Percentiles rank a stretch among this genome's conserved stretches.
These are phyloP conservation scores for Gilbertella persicaria DNA, from an alignment of 371 early-diverging fungal species.

Conservation along the genomic window DNA sequence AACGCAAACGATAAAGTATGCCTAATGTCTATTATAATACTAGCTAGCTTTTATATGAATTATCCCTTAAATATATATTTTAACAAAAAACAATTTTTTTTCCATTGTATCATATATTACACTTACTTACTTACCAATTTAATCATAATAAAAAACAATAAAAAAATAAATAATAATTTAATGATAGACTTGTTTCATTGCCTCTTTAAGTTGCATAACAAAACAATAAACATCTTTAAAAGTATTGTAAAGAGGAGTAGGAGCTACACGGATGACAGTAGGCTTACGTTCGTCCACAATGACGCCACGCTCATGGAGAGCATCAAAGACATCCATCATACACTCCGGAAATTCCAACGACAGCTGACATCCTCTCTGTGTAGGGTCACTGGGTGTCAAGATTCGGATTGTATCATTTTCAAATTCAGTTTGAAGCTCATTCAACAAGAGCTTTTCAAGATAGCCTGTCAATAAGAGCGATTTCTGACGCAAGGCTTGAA, in stretches of 20 bases:
- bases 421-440: slow-evolving; percentile 32
- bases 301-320: slow-evolving; percentile 69
- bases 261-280: slow-evolving; percentile 91
- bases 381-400: slow-evolving; percentile 80
- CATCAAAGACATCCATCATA: slow-evolving; percentile 62
- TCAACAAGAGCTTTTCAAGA: slow-evolving; percentile 65
- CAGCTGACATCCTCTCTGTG: slow-evolving; percentile 87
- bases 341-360: slow-evolving; percentile 70
- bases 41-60: too few relatives aligned
- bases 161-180: slow-evolving; percentile 1
- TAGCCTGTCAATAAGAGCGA: slow-evolving; percentile 81
- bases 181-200: slow-evolving; percentile 43
- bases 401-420: slow-evolving; percentile 57
- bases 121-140: background rate
- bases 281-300: slow-evolving; percentile 92
- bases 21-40: too few relatives aligned
- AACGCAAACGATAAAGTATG: slow-evolving; percentile 25
- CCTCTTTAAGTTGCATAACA: slow-evolving; percentile 47
- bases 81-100: background rate
- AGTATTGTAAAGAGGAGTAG: slow-evolving; percentile 87
- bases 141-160: background rate
- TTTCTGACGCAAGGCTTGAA: slow-evolving; percentile 70
- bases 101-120: background rate
- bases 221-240: slow-evolving; percentile 75
- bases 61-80: slow-evolving; percentile 1